Evolutionary conservation across 2,329 filamentous ascomycete species (phyloP).

Genomic region (Magnaporthiopsis incrustans): DNA sequence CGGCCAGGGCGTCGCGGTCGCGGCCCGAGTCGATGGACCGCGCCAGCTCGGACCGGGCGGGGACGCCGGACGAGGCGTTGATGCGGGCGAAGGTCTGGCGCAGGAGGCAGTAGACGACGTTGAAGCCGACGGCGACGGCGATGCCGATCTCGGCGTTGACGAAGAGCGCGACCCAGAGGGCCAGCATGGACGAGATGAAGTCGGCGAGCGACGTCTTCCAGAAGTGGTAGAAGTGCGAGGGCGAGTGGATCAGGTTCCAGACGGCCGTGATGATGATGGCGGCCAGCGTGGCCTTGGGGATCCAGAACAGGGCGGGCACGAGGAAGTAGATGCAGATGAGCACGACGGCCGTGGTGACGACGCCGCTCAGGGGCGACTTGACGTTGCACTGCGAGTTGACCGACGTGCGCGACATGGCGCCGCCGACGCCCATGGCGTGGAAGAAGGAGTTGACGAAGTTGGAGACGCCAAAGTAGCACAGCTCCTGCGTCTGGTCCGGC

Average conservation of each 20-base stretch:
- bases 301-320: slow-evolving; percentile 53
- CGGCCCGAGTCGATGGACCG: slow-evolving; percentile 17
- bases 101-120: slow-evolving; percentile 51
- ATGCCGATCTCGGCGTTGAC: slow-evolving; percentile 53
- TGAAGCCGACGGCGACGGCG: slow-evolving; percentile 52
- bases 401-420: slow-evolving; percentile 59
- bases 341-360: slow-evolving; percentile 54
- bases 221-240: slow-evolving; percentile 52
- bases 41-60: slow-evolving; percentile 21
- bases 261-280: slow-evolving; percentile 62
- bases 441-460: slow-evolving; percentile 61
- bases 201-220: slow-evolving; percentile 59
- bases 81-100: slow-evolving; percentile 46
- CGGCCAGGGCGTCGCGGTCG: slow-evolving; percentile 20
- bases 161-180: slow-evolving; percentile 58
- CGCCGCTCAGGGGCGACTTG: slow-evolving; percentile 50
- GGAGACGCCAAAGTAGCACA: slow-evolving; percentile 53
- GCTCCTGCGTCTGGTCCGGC: slow-evolving; percentile 57
- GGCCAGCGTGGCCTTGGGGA: slow-evolving; percentile 57
- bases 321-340: slow-evolving; percentile 55
- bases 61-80: too few species aligned
- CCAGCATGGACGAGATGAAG: slow-evolving; percentile 54
- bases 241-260: slow-evolving; percentile 50
- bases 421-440: slow-evolving; percentile 54
- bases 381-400: slow-evolving; percentile 59